These are phyloP conservation scores for Bretschneidera sinensis DNA, from an alignment of 345 rosid genomes.

Conservation along the genomic window DNA sequence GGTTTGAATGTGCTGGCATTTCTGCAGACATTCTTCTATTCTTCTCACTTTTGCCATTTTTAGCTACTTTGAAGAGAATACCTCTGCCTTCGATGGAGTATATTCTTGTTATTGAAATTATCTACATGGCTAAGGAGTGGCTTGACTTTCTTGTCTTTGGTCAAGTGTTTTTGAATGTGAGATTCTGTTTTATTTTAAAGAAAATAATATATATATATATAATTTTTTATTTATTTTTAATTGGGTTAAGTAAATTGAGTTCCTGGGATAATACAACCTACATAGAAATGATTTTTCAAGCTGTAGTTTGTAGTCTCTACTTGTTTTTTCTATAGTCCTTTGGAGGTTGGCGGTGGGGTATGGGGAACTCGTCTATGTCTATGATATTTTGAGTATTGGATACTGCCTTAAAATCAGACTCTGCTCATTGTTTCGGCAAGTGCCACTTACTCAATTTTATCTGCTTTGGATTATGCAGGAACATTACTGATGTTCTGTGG, in stretches of 20 bases:
- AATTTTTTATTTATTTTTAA: too few relatives aligned
- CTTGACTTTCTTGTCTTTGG: background rate
- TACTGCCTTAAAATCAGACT: too few relatives aligned
- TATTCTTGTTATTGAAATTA: too few relatives aligned
- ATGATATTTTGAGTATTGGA: background rate
- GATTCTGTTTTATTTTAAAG: background rate
- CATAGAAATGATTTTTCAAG: background rate
- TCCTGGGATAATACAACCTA: too few relatives aligned
- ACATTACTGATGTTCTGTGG: constrained; percentile 64
- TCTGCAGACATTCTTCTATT: background rate
- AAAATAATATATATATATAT: too few relatives aligned
- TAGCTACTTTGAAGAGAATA: background rate
- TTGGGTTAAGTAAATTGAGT: background rate
- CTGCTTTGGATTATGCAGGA: constrained; percentile 29
- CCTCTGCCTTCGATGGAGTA: background rate
- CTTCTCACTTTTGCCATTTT: background rate
- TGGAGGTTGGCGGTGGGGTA: background rate
- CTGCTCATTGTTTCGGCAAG: background rate
- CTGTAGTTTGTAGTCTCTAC: too few relatives aligned
- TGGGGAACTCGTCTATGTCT: background rate
- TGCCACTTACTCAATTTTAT: constrained; percentile 3
- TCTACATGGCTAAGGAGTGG: background rate
- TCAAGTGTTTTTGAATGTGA: background rate
- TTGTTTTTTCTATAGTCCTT: background rate
- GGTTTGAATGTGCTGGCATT: background rate